Conservation (phyloP, 2,329 filamentous ascomycete species). For the Shiraia sp. region DNA sequence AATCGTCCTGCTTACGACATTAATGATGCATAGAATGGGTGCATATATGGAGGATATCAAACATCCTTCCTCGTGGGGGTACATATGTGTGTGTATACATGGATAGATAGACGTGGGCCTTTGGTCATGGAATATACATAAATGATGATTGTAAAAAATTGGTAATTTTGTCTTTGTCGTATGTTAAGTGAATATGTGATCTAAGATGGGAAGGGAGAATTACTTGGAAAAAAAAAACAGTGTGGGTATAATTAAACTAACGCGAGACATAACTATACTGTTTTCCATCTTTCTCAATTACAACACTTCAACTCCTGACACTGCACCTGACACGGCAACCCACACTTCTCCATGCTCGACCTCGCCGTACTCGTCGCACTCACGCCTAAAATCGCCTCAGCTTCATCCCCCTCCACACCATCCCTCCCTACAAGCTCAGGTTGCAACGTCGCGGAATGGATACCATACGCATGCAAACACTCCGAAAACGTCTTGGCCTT, state of each 20-base stretch:
- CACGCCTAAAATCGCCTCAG: constrained; percentile 5
- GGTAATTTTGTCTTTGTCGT: no score
- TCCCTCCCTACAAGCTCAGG: constrained; percentile 55
- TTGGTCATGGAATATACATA: neutral
- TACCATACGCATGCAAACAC: constrained; percentile 73
- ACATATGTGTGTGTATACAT: constrained; percentile 1
- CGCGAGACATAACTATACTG: no score
- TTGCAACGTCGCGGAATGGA: constrained; percentile 73
- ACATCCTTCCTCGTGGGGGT: no score
- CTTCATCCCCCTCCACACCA: neutral
- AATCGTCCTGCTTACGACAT: neutral
- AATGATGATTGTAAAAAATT: neutral
- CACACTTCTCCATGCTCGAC: constrained; percentile 49
- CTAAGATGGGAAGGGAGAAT: no score
- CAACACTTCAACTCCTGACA: constrained; percentile 58
- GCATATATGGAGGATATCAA: neutral
- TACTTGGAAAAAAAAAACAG: no score
- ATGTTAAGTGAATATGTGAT: no score
- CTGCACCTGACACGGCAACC: constrained; percentile 56
- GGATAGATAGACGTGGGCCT: neutral
- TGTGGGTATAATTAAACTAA: no score
- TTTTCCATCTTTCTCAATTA: no score
- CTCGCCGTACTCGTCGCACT: constrained; percentile 23
- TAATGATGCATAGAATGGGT: neutral
- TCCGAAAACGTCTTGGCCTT: constrained; percentile 66